Evolutionary conservation across 805 yeast species (phyloP).

Genomic region (Metschnikowia vanudenii): DNA sequence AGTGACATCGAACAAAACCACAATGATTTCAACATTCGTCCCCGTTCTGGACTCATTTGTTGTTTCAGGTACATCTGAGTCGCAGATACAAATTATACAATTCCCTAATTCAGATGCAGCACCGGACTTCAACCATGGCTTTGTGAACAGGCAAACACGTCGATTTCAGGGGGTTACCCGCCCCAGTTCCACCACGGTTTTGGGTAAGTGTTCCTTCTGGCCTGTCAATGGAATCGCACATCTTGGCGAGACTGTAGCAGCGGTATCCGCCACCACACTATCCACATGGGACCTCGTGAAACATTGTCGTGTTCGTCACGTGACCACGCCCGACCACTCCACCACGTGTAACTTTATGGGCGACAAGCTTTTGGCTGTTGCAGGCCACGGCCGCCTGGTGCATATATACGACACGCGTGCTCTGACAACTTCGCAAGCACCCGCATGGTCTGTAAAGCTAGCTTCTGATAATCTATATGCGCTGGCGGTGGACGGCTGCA

Average conservation of each 20-base stretch:
- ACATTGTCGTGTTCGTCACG: slow-evolving; percentile 10
- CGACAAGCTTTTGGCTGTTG: slow-evolving; percentile 15
- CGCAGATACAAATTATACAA: slow-evolving; percentile 11
- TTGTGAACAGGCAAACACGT: not conserved
- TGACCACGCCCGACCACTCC: slow-evolving; percentile 13
- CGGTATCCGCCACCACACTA: slow-evolving; percentile 14
- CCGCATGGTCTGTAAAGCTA: slow-evolving; percentile 12
- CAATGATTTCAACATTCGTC: slow-evolving; percentile 15
- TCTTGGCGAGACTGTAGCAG: slow-evolving; percentile 8
- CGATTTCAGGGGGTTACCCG: not conserved
- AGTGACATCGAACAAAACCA: not conserved
- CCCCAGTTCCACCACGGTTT: slow-evolving; percentile 3
- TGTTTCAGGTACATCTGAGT: slow-evolving; percentile 16
- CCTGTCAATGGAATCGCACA: slow-evolving; percentile 15
- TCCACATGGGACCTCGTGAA: slow-evolving; percentile 18
- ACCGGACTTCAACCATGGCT: not conserved
- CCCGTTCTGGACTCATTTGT: slow-evolving; percentile 17
- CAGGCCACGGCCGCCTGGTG: slow-evolving; percentile 19
- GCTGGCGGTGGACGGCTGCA: slow-evolving; percentile 12
- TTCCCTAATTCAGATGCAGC: slow-evolving; percentile 2
- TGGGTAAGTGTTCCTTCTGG: slow-evolving; percentile 20
- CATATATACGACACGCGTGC: slow-evolving; percentile 17
- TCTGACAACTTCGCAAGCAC: slow-evolving; percentile 1
- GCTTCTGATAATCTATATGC: slow-evolving; percentile 18
- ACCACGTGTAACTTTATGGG: slow-evolving; percentile 13